A percentile compares a stretch with the other conserved stretches of the same genome.
phyloP scores from a whole-genome alignment of 192 early-diverging fungal genomes.

The Coemansia furcata region DNA sequence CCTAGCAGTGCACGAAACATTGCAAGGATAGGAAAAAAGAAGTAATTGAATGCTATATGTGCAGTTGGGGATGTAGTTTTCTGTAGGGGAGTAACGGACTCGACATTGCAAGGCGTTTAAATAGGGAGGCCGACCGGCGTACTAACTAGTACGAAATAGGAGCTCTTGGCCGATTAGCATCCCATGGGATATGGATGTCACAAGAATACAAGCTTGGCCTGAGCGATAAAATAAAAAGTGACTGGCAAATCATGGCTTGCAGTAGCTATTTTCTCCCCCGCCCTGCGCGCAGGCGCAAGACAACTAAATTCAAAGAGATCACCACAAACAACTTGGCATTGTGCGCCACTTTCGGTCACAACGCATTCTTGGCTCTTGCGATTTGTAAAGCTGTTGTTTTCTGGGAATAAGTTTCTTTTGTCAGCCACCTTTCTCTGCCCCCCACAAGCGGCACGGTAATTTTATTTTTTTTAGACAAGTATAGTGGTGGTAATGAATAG shows the following conservation, averaged over 20 bases:
- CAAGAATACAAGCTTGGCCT: not conserved
- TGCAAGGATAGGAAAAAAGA: not conserved
- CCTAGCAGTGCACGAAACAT: not conserved
- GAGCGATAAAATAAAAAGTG: not conserved
- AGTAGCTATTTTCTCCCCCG: not conserved
- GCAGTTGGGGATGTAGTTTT: not conserved
- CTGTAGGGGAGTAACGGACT: not conserved
- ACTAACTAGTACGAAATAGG: not conserved
- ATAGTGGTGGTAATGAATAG: not conserved
- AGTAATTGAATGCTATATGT: not conserved
- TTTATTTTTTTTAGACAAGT: too few relatives aligned
- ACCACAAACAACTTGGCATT: not conserved
- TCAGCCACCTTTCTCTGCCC: too few relatives aligned
- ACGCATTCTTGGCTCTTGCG: not conserved
- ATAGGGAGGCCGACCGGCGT: not conserved
- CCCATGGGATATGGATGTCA: not conserved
- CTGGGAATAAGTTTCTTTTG: too few relatives aligned
- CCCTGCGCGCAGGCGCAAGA: not conserved
- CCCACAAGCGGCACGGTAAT: too few relatives aligned
- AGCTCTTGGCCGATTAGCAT: not conserved
- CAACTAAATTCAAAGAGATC: not conserved
- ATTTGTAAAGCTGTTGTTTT: too few relatives aligned
- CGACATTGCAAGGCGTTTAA: not conserved
- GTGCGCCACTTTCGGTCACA: not conserved
- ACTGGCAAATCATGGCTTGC: not conserved